These are phyloP conservation scores for Fraxinus americana DNA, from an alignment of 257 asterid species.

Conservation along the genomic window DNA sequence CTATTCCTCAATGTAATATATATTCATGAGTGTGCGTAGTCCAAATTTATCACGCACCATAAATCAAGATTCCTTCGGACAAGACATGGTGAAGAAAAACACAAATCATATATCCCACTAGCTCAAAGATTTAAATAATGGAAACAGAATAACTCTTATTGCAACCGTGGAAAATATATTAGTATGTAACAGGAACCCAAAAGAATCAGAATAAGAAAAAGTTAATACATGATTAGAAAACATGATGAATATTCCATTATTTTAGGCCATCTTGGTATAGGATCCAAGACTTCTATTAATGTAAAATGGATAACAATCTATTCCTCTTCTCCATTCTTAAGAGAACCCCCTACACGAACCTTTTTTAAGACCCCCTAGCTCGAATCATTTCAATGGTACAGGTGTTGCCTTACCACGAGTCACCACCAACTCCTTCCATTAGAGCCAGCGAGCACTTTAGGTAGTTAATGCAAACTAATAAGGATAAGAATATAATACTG, in stretches of 20 bases:
- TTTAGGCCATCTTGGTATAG: background rate
- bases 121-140: background rate
- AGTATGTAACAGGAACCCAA: background rate
- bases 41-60: background rate
- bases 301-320: background rate
- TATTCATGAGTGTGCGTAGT: background rate
- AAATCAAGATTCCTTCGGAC: constrained; percentile 15
- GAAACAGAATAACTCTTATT: constrained; percentile 1
- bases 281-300: background rate
- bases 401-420: background rate
- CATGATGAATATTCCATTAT: background rate
- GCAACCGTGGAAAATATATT: background rate
- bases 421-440: background rate
- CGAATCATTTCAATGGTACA: background rate
- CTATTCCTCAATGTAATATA: background rate
- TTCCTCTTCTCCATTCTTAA: background rate
- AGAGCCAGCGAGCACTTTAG: background rate
- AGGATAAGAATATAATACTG: background rate
- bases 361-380: background rate
- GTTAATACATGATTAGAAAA: constrained; percentile 14
- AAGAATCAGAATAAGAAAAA: background rate
- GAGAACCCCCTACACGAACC: background rate
- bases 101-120: background rate
- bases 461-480: background rate
- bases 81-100: background rate